Percentiles rank a stretch among this genome's conserved stretches.
Conservation (phyloP, 1,284 basidiomycete genomes). For the Moesziomyces antarcticus region DNA sequence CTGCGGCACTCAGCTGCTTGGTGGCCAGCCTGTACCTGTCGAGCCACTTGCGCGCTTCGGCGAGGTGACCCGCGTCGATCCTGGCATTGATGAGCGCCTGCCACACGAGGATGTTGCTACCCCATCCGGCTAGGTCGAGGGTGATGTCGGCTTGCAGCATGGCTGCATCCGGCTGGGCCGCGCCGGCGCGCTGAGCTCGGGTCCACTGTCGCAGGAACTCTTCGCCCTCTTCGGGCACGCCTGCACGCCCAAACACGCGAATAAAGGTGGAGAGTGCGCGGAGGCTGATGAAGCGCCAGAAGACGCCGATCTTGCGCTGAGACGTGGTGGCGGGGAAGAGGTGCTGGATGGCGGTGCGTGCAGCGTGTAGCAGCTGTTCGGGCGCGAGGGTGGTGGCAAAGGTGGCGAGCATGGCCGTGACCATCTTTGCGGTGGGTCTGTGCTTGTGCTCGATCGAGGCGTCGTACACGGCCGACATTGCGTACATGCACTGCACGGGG, state of each 20-base stretch:
- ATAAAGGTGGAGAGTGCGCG: constrained; percentile 26
- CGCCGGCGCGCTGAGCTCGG: constrained; percentile 8
- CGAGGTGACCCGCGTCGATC: constrained; percentile 13
- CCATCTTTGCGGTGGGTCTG: constrained; percentile 21
- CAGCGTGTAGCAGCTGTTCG: constrained; percentile 14
- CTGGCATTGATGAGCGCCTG: constrained; percentile 24
- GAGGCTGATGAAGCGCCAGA: constrained; percentile 15
- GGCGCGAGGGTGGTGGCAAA: constrained; percentile 10
- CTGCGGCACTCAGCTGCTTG: neutral
- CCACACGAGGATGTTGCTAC: constrained; percentile 28
- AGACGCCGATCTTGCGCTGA: neutral
- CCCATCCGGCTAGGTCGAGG: constrained; percentile 33
- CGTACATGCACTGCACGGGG: constrained; percentile 38
- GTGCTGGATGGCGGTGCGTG: constrained; percentile 5
- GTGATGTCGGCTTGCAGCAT: constrained; percentile 5
- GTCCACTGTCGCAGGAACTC: constrained; percentile 24
- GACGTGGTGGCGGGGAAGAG: constrained; percentile 2
- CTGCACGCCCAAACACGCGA: constrained; percentile 10
- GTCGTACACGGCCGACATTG: constrained; percentile 43
- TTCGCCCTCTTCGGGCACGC: constrained; percentile 22
- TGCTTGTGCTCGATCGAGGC: constrained; percentile 8
- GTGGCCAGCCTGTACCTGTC: constrained; percentile 19
- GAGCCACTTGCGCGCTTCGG: constrained; percentile 32
- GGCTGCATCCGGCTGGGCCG: neutral
- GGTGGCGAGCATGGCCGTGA: constrained; percentile 31